phyloP scores from a whole-genome alignment of 2,329 filamentous ascomycete genomes.

The Trichophyton verrucosum region DNA sequence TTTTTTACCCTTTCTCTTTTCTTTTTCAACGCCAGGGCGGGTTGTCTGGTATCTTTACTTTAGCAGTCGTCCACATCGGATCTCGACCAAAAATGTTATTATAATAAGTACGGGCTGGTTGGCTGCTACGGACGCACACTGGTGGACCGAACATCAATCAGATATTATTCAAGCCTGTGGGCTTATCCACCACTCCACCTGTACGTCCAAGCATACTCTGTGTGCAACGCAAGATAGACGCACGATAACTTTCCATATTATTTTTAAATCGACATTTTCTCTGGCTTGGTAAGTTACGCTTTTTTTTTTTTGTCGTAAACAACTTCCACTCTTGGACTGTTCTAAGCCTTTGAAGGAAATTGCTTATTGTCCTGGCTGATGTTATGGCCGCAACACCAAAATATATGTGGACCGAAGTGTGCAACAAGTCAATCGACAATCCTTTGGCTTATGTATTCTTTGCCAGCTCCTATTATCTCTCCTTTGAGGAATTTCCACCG shows the following conservation, averaged over 20 bases:
- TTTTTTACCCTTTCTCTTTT: not conserved
- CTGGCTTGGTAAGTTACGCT: not conserved
- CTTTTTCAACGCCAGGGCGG: not conserved
- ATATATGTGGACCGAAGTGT: not conserved
- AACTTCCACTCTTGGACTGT: not conserved
- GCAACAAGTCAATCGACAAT: not conserved
- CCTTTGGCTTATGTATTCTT: not conserved
- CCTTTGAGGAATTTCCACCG: not conserved
- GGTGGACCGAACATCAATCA: not conserved
- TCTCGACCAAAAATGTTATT: not conserved
- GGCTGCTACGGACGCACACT: not conserved
- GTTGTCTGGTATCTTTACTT: not conserved
- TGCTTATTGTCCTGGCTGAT: not conserved
- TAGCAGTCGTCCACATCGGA: not conserved
- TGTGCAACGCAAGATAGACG: not conserved
- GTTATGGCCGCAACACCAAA: not conserved
- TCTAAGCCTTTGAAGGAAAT: constrained; percentile 1
- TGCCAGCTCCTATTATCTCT: not conserved
- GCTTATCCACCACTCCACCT: not conserved
- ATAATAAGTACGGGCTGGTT: not conserved
- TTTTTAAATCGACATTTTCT: not conserved
- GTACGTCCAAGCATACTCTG: not conserved
- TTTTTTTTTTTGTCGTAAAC: not conserved
- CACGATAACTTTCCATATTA: not conserved
- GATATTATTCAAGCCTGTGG: not conserved